These are phyloP conservation scores for Areca catechu DNA, from an alignment of 176 grass and related monocot species.

Conservation along the genomic window DNA sequence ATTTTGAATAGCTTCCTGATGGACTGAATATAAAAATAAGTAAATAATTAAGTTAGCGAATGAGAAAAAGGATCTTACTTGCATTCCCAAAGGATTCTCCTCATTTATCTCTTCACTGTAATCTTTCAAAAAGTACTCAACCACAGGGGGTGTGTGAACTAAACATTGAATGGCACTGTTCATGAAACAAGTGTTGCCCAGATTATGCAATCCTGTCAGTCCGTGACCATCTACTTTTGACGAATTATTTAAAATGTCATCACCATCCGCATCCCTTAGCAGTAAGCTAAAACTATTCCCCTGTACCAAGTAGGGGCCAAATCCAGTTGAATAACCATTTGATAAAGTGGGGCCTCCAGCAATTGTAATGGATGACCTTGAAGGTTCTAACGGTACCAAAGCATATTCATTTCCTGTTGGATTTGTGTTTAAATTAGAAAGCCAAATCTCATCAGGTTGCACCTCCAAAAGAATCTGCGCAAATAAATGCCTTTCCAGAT, in stretches of 20 bases:
- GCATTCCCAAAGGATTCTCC: conserved; percentile 94
- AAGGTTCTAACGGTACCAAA: conserved; percentile 66
- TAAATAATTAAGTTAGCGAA: background rate
- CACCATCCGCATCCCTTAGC: conserved; percentile 38
- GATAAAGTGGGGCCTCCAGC: conserved; percentile 73
- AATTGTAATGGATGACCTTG: conserved; percentile 73
- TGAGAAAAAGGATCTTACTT: conserved; percentile 38
- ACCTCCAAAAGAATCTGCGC: conserved; percentile 68
- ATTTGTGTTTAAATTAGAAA: conserved; percentile 29
- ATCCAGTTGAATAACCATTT: conserved; percentile 66
- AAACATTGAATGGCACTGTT: conserved; percentile 91
- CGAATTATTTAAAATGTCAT: conserved; percentile 45
- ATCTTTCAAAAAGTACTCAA: conserved; percentile 80
- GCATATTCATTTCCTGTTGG: conserved; percentile 72
- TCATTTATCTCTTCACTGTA: conserved; percentile 83
- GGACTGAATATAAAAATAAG: no score
- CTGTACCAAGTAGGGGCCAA: conserved; percentile 45
- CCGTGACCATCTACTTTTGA: conserved; percentile 53
- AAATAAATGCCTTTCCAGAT: background rate
- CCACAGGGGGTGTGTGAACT: conserved; percentile 84
- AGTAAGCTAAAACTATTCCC: conserved; percentile 50
- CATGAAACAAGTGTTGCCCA: conserved; percentile 99
- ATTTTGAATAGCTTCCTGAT: no score
- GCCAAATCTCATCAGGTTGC: conserved; percentile 27
- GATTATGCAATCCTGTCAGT: conserved; percentile 82